phyloP scores from a whole-genome alignment of 768 basidiomycete species.

The Termitomyces sp. region DNA sequence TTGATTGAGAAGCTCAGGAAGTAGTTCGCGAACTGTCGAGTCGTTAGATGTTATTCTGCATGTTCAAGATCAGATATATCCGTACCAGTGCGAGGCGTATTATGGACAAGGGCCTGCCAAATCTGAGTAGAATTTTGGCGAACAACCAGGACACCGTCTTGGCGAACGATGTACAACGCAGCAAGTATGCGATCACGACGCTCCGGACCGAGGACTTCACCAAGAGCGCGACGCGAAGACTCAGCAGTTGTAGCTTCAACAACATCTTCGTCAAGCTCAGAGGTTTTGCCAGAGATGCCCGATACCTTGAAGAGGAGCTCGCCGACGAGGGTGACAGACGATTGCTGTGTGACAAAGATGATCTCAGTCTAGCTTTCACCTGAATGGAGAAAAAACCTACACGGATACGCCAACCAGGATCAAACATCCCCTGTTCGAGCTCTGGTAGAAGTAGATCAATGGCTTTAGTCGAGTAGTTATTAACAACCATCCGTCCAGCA shows the following conservation, averaged over 20 bases:
- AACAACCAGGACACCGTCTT: constrained; percentile 87
- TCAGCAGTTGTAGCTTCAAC: constrained; percentile 70
- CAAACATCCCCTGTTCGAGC: constrained; percentile 93
- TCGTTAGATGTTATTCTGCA: neutral
- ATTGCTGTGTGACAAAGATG: constrained; percentile 55
- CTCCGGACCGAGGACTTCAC: constrained; percentile 85
- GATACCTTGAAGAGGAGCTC: constrained; percentile 96
- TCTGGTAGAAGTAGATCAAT: constrained; percentile 94
- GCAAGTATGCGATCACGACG: constrained; percentile 90
- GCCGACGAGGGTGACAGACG: constrained; percentile 93
- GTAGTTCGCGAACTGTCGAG: constrained; percentile 78
- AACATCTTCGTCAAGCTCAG: constrained; percentile 68
- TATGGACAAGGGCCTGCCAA: constrained; percentile 97
- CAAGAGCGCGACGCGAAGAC: constrained; percentile 78
- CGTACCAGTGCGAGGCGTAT: constrained; percentile 86
- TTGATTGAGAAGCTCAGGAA: constrained; percentile 80
- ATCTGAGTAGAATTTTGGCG: constrained; percentile 92
- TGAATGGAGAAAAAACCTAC: constrained; percentile 39
- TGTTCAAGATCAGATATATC: neutral
- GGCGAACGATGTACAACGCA: constrained; percentile 88
- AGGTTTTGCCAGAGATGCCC: constrained; percentile 88
- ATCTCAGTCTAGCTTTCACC: constrained; percentile 9
- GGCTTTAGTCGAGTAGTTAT: constrained; percentile 88
- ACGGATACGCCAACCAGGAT: constrained; percentile 91
- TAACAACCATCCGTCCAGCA: constrained; percentile 97